Percentiles rank a stretch among this genome's conserved stretches.
Conservation (phyloP, 1,284 basidiomycete species). For the Boletellus dicymbophilus region DNA sequence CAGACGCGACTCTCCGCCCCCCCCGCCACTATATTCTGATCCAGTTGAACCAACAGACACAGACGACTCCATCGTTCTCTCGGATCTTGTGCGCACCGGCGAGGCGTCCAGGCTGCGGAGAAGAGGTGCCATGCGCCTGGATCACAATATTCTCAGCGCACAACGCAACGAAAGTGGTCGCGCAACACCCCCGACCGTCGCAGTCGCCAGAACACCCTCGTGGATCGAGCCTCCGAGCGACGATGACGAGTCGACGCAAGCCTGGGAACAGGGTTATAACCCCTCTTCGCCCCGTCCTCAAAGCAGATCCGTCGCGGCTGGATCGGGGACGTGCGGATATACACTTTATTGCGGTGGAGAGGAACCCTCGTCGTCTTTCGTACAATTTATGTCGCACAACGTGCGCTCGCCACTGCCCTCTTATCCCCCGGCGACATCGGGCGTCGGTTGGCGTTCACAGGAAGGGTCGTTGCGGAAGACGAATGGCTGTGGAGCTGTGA, state of each 20-base stretch:
- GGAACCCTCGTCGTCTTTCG: slow-evolving; percentile 9
- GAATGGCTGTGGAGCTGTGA: slow-evolving; percentile 61
- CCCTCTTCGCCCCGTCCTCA: slow-evolving; percentile 26
- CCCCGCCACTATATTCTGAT: slow-evolving; percentile 17
- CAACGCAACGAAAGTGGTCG: slow-evolving; percentile 32
- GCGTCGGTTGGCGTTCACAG: slow-evolving; percentile 16
- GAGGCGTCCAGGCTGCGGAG: slow-evolving; percentile 72
- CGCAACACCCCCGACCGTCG: slow-evolving; percentile 28
- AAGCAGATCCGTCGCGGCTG: slow-evolving; percentile 12
- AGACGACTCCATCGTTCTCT: slow-evolving; percentile 69
- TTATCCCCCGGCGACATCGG: slow-evolving; percentile 30
- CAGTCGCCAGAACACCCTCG: slow-evolving; percentile 32
- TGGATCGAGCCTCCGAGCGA: slow-evolving; percentile 38
- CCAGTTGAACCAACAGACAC: slow-evolving; percentile 41
- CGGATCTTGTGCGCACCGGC: slow-evolving; percentile 66
- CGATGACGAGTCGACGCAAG: slow-evolving; percentile 34
- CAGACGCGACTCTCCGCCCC: slow-evolving; percentile 20
- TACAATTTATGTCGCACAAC: slow-evolving; percentile 21
- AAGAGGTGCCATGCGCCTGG: slow-evolving; percentile 67
- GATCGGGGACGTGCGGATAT: slow-evolving; percentile 33
- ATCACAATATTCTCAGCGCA: slow-evolving; percentile 39
- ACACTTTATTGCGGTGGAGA: slow-evolving; percentile 55
- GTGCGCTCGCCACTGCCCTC: slow-evolving; percentile 41
- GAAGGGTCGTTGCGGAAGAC: slow-evolving; percentile 20
- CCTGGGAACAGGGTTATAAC: slow-evolving; percentile 36